Conservation (phyloP, 768 basidiomycete species). For the Tricholoma saponaceum region DNA sequence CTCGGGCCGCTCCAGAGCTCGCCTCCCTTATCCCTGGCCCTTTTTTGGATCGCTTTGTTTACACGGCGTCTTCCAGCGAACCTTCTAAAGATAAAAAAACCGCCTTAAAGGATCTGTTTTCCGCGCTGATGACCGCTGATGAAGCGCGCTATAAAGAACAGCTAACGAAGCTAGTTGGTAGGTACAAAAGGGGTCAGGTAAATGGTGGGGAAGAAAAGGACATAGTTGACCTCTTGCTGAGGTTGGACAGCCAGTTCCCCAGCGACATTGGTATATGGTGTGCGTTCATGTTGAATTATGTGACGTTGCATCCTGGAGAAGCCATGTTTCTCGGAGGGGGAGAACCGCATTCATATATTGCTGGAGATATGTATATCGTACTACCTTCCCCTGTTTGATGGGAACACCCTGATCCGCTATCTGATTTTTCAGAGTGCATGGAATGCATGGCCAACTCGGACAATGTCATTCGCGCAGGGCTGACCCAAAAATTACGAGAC, state of each 20-base stretch:
- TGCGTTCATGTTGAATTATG: constrained; percentile 83
- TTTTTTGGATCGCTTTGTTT: constrained; percentile 49
- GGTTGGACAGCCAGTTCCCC: constrained; percentile 73
- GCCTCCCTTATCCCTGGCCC: constrained; percentile 59
- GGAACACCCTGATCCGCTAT: constrained; percentile 1
- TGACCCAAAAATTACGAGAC: constrained; percentile 95
- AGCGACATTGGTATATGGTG: constrained; percentile 94
- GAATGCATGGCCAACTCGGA: constrained; percentile 99
- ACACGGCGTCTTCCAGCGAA: constrained; percentile 38
- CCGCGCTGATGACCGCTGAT: constrained; percentile 81
- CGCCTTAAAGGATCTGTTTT: constrained; percentile 73
- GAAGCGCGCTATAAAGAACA: constrained; percentile 45
- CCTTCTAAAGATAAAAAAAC: constrained; percentile 42
- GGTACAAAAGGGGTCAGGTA: constrained; percentile 51
- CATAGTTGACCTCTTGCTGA: constrained; percentile 59
- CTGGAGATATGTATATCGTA: constrained; percentile 67
- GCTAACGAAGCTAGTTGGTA: constrained; percentile 51
- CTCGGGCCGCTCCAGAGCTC: constrained; percentile 87
- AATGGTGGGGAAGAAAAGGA: constrained; percentile 37
- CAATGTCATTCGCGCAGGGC: constrained; percentile 97
- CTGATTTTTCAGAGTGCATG: constrained; percentile 75
- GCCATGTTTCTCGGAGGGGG: constrained; percentile 95
- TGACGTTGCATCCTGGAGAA: constrained; percentile 74
- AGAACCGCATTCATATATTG: constrained; percentile 95
- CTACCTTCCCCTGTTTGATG: background rate